A percentile compares a stretch with the other conserved stretches of the same genome.
Conservation (phyloP, 805 yeast species). For the Cyberlindnera sargentensis region DNA sequence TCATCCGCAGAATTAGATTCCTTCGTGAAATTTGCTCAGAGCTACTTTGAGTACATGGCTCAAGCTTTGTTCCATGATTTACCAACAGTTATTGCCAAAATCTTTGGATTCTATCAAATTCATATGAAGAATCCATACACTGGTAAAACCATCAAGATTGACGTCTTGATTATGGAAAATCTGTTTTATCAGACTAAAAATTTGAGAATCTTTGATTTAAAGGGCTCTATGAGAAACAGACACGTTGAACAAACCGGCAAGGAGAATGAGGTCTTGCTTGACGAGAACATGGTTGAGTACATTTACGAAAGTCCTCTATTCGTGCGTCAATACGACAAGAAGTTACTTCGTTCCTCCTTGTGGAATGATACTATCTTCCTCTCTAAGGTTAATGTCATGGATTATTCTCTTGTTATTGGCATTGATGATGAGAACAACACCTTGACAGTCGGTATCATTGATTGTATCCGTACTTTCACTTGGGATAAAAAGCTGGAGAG, state of each 20-base stretch:
- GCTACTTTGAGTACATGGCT: constrained; percentile 91
- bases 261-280: constrained; percentile 88
- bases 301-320: constrained; percentile 94
- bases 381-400: constrained; percentile 98
- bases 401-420: constrained; percentile 91
- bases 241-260: constrained; percentile 95
- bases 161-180: constrained; percentile 93
- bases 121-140: constrained; percentile 74
- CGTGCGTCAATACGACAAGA: constrained; percentile 87
- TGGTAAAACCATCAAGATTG: constrained; percentile 76
- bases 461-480: constrained; percentile 91
- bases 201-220: constrained; percentile 84
- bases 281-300: constrained; percentile 97
- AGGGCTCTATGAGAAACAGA: constrained; percentile 96
- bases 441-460: constrained; percentile 87
- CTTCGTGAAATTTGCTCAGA: constrained; percentile 92
- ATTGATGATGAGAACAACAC: constrained; percentile 64
- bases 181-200: constrained; percentile 79
- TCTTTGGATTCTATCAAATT: constrained; percentile 93
- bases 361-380: constrained; percentile 94
- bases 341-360: constrained; percentile 74
- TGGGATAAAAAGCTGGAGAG: constrained; percentile 98
- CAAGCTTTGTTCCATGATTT: constrained; percentile 92
- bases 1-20: constrained; percentile 87
- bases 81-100: constrained; percentile 90